Evolutionary conservation across 1,284 basidiomycete genomes (phyloP).

Genomic region (Veloporphyrellus conicus): DNA sequence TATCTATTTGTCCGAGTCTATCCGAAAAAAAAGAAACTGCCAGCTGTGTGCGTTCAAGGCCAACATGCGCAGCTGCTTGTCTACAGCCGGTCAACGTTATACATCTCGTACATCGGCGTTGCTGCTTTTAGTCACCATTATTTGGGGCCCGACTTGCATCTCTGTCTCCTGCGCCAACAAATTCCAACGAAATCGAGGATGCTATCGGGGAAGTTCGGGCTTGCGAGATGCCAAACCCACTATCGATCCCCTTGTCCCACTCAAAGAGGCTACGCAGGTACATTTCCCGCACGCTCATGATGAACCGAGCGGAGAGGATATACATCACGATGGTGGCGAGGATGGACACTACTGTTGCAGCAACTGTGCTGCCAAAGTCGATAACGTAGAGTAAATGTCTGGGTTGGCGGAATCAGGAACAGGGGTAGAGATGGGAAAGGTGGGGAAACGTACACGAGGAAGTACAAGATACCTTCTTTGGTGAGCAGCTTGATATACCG

Average conservation of each 20-base stretch:
- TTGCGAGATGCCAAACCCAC: conserved; percentile 13
- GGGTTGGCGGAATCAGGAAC: background rate
- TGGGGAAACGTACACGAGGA: conserved; percentile 15
- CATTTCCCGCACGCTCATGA: conserved; percentile 18
- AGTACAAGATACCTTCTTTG: conserved; percentile 17
- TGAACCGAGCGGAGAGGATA: conserved; percentile 19
- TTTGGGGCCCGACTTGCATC: conserved; percentile 11
- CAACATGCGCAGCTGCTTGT: no score
- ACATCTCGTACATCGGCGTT: no score
- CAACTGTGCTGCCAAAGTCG: conserved; percentile 1
- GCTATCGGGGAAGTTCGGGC: background rate
- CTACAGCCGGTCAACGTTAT: no score
- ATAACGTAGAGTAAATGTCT: conserved; percentile 18
- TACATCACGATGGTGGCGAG: conserved; percentile 10
- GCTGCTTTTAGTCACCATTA: no score
- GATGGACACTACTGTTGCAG: background rate
- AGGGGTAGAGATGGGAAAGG: no score
- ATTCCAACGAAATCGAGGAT: background rate
- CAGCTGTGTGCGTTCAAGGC: no score
- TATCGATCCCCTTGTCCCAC: conserved; percentile 6
- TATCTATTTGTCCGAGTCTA: no score
- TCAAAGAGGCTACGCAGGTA: background rate
- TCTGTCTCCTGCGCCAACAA: conserved; percentile 1
- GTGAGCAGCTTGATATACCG: conserved; percentile 14
- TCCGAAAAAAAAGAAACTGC: no score